Conservation (phyloP, 176 grass and related monocot genomes). For the Oryza brachyantha region DNA sequence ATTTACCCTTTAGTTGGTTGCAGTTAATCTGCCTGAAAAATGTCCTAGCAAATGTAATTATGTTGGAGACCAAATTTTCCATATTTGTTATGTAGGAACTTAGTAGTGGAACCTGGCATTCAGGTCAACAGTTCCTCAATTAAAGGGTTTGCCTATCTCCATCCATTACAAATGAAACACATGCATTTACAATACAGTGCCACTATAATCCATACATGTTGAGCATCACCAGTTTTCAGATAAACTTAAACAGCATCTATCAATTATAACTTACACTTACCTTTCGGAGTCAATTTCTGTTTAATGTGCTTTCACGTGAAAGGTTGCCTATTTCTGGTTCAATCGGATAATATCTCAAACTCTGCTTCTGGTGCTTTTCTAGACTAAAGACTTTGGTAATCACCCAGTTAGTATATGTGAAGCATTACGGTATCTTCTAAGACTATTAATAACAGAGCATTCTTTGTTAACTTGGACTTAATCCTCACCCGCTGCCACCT, state of each 20-base stretch:
- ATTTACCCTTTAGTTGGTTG: too few species aligned
- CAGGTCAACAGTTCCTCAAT: neutral
- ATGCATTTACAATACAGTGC: neutral
- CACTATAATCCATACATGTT: neutral
- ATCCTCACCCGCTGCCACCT: neutral
- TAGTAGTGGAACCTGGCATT: neutral
- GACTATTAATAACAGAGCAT: neutral
- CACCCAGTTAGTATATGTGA: neutral
- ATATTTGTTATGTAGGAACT: neutral
- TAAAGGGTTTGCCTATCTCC: too few species aligned
- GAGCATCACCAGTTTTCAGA: neutral
- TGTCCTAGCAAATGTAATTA: neutral
- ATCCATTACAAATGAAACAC: too few species aligned
- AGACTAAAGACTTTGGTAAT: neutral
- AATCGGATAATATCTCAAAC: neutral
- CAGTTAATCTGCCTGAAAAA: neutral
- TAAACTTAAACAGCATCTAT: neutral
- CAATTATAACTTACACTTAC: neutral
- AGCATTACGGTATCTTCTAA: neutral
- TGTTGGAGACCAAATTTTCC: neutral
- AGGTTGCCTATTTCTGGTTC: neutral
- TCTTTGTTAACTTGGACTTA: neutral
- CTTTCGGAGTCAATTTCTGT: neutral
- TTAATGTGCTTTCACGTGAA: neutral
- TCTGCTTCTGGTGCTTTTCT: neutral